These are phyloP conservation scores for Carex arenaria DNA, from an alignment of 202 grass and related monocot species.

Conservation along the genomic window DNA sequence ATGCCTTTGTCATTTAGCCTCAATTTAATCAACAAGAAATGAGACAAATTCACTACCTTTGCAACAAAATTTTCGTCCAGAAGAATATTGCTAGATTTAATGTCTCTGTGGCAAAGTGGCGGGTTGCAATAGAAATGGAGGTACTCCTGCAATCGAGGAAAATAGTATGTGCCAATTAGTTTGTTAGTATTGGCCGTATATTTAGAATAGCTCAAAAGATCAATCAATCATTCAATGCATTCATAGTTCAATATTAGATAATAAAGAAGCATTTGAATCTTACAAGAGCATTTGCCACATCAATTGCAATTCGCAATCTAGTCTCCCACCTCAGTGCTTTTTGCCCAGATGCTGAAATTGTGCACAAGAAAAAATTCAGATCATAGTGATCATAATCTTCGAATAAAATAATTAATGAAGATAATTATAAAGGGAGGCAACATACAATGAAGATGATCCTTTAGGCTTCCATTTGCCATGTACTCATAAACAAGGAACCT, in stretches of 20 bases:
- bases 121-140: constrained; percentile 99
- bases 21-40: background rate
- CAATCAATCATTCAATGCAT: background rate
- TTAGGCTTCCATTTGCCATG: constrained; percentile 97
- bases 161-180: background rate
- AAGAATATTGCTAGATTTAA: constrained; percentile 99
- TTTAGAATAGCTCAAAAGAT: background rate
- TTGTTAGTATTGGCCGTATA: background rate
- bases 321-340: constrained; percentile 74
- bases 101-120: constrained; percentile 91
- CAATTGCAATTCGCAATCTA: constrained; percentile 82
- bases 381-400: background rate
- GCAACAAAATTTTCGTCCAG: constrained; percentile 92
- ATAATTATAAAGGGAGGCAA: background rate
- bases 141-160: constrained; percentile 66
- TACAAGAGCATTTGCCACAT: constrained; percentile 98
- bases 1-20: background rate
- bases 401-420: constrained; percentile 7
- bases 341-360: constrained; percentile 49
- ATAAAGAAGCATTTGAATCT: constrained; percentile 23
- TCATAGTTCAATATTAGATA: constrained; percentile 14
- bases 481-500: constrained; percentile 98
- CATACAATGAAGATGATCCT: constrained; percentile 93
- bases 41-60: constrained; percentile 45
- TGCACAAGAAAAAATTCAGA: constrained; percentile 9